Evolutionary conservation across 2,329 filamentous ascomycete genomes (phyloP), one percentile per base, ranked within the genome.

Genomic region (Stylonectria norvegica): DNA sequence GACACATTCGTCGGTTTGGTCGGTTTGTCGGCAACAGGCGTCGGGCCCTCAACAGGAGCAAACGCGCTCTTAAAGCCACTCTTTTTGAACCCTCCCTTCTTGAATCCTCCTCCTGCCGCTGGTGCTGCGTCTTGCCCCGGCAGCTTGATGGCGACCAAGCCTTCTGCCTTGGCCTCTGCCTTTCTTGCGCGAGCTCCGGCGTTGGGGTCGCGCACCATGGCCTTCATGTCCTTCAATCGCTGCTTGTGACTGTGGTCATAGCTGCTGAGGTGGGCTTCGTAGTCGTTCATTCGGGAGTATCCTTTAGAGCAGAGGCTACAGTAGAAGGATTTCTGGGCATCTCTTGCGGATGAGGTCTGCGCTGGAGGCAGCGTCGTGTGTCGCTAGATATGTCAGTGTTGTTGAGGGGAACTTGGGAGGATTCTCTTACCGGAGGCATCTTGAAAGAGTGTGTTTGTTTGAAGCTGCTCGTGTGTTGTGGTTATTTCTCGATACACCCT

Each of bases 201-300:
- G 38, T 74, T 76, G 2, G 85, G 81, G 50, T 89, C 83, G 52
- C 83, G 81, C 20, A 85, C 82, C 72, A 90, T 84, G 57, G 86
- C 82, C 66, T 89, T 89, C 86, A 91, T 89, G 57, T 93, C 86
- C 65, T 88, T 87, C 43, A 90, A 78, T 35, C 87, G 85, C 69
- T 94, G 89, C 63, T 89, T 90, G 67, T 98, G 93, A 55, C 87
- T 86, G 67, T 98, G 93, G 61, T 97, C 93, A 66, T 97, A 97
- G 57, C 86, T 93, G 49, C 83, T 83, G 41, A 96, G 86, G 64
- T 98, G 93, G 6, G 90, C 85, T 66, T 97, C 91, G 64, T 94
- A 96, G 63, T 97, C 91, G 61, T 94, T 91, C 76, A 95, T 91
- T 40, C 93, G 89, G 2, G 84, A 82, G 68, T 97, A 98, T 56